Percentiles rank a stretch among this genome's conserved stretches.
Conservation (phyloP, 768 basidiomycete genomes). For the Lentinula aciculospora region DNA sequence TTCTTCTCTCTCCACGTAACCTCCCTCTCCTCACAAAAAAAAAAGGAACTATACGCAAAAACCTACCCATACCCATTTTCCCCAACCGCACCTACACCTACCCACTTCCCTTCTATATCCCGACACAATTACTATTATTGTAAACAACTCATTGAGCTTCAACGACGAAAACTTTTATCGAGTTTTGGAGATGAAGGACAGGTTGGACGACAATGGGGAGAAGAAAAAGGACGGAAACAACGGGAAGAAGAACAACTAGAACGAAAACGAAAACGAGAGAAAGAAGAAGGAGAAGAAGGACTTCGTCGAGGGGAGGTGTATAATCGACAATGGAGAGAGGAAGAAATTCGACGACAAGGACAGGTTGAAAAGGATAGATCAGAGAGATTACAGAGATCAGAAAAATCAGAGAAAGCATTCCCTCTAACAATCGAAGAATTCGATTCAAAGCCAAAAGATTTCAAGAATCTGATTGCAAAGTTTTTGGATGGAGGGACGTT, state of each 20-base stretch:
- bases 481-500: neutral
- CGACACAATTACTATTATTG: neutral
- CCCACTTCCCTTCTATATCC: neutral
- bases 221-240: neutral
- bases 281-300: neutral
- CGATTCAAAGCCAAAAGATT: neutral
- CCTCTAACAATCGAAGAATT: slow-evolving; percentile 1
- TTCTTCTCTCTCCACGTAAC: too few species aligned
- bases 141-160: neutral
- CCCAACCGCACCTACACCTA: neutral
- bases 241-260: neutral
- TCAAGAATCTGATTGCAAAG: neutral
- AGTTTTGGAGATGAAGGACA: neutral
- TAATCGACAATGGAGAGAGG: neutral
- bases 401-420: slow-evolving; percentile 1
- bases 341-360: neutral
- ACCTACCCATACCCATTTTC: slow-evolving; percentile 4
- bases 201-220: too few species aligned
- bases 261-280: neutral
- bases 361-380: neutral
- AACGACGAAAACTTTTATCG: neutral
- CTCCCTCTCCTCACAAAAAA: neutral
- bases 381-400: too few species aligned
- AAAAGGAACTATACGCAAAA: neutral
- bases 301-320: neutral